Evolutionary conservation across 768 basidiomycete genomes (phyloP), one percentile per base, ranked within the genome.

Genomic region (Candolleomyces efflorescens): DNA sequence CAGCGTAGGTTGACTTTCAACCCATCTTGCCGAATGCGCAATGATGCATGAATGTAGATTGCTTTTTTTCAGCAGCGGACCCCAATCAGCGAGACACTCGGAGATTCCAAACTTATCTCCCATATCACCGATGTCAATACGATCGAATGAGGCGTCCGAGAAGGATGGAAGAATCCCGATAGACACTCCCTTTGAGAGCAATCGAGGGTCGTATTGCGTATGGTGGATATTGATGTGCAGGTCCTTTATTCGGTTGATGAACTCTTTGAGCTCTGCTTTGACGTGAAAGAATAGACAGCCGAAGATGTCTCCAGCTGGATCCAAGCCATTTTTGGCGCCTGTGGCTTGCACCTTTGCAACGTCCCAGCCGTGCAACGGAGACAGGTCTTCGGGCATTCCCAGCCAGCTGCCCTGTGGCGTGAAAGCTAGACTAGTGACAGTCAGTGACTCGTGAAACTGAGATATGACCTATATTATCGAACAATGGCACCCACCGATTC

Each of bases 331-430:
- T 43, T 67, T 71, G 39, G 56, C 60, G n/a, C 80, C 80, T 0
- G 73, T 68, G 15, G 63, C 57, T 36, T 75, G 65, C 18, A 82
- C 73, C n/a, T 70, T 61, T 23, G 75, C 66, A n/a, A 78, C 51
- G 61, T 81, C 74, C 81, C 81, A 84, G 18, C 78, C 77, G 37
- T 70, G 71, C 0, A 84, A 70, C 0, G 83, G 81, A 44, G 76
- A 79, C 3, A 75, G 70, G 32, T 65, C 68, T 37, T 75, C 73
- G 15, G 66, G 63, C 50, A 69, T 69, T 13, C 72, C 70, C 22
- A 81, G 61, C 81, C 81, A 83, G 52, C 70, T 64, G 12, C 82
- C 80, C 50, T 71, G 57, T 6, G 75, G 61, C 3, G 73, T 71
- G 61, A 82, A 84, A 48, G 81, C 72, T 36, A 79, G 71, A n/a